Evolutionary conservation across 2,329 filamentous ascomycete species (phyloP), one percentile per base, ranked within the genome.

Genomic region (Lachnellula arida): DNA sequence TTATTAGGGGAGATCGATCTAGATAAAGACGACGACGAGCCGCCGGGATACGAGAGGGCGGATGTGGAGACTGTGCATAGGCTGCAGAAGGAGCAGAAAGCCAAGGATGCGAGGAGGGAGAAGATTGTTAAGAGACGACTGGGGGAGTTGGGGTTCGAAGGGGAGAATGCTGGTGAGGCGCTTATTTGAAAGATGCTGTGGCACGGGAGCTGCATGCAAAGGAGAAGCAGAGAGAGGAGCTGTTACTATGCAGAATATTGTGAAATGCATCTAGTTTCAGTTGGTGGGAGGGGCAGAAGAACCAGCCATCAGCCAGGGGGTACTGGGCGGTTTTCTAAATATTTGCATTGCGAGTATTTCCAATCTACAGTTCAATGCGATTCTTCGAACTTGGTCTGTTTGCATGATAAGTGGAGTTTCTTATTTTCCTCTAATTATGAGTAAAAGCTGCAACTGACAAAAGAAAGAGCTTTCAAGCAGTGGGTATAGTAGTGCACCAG

Each of bases 1-100:
- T 78, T 99, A 46, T 81, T 97, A 17, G 94, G 94, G 39, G 95
- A 97, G 74, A 96, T 99, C 67, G 94, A 99, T 71, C 83, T 99
- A 23, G 94, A 99, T 76, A 91, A 88, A 69, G 94, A 99, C 73
- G 94, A 99, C 72, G 86, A 95, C 56, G 80, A 91, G 14, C 91
- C 90, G 1, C 72, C 78, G 4, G 84, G 86, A 34, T 91, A 88
- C 61, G 76, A 83, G 66, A 69, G 72, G 61, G 91, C 85, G 1
- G 80, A 89, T 1, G 76, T 85, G 48, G 81, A 87, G 47, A 75
- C 86, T 60, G 89, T 96, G 39, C 84, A 86, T 62, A 82, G 81
- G 59, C 73, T 94, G 46, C 88, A 87, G 61, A 88, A 89, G 72
- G 81, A 88, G 68, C 84, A 86, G 69, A 87, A 89, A 61, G 76